phyloP scores from a whole-genome alignment of 768 basidiomycete genomes.

The Tylopilus sp. region DNA sequence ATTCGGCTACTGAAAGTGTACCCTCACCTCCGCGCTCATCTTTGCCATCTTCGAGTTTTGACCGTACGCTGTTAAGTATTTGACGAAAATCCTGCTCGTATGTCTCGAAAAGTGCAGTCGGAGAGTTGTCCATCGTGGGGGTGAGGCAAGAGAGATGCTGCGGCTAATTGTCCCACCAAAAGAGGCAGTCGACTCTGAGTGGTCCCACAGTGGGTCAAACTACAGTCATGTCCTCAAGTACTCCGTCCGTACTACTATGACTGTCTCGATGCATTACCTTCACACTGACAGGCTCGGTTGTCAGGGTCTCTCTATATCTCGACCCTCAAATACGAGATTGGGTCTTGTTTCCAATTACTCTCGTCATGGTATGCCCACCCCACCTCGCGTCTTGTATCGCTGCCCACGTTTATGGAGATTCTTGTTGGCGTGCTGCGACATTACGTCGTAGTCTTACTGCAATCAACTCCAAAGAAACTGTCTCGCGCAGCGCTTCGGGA shows the following conservation, averaged over 20 bases:
- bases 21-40: conserved; percentile 66
- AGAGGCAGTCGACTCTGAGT: conserved; percentile 23
- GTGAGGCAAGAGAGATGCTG: conserved; percentile 9
- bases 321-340: conserved; percentile 95
- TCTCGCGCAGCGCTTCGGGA: conserved; percentile 79
- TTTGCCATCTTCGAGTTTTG: conserved; percentile 72
- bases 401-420: conserved; percentile 49
- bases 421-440: conserved; percentile 90
- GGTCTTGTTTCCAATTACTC: conserved; percentile 93
- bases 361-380: conserved; percentile 78
- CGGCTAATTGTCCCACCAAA: conserved; percentile 19
- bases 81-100: conserved; percentile 93
- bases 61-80: conserved; percentile 69
- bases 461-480: conserved; percentile 78
- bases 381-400: not conserved
- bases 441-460: conserved; percentile 85
- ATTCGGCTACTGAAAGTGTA: not conserved
- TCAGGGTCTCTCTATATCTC: conserved; percentile 60
- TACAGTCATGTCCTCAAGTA: conserved; percentile 37
- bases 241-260: conserved; percentile 20
- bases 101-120: conserved; percentile 81
- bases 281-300: conserved; percentile 8
- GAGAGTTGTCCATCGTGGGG: conserved; percentile 70
- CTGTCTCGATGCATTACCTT: not conserved
- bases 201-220: conserved; percentile 4